Conservation (phyloP, 495 filamentous ascomycete genomes). For the Penicillium bialowiezense region DNA sequence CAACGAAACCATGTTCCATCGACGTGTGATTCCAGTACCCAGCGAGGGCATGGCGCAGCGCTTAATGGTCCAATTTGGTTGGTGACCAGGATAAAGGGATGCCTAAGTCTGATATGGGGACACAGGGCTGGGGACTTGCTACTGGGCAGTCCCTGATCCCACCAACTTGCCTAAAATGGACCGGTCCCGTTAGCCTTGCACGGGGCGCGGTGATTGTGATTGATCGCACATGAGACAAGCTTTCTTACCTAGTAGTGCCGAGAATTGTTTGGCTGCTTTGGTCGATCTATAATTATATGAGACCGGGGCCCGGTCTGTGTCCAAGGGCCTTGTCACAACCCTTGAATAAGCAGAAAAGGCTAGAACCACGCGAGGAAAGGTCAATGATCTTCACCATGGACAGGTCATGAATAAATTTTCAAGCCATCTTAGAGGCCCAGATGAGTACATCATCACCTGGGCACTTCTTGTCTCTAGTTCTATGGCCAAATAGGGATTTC, state of each 20-base stretch:
- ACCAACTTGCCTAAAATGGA: neutral
- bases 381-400: too few relatives aligned
- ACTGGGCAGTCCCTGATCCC: neutral
- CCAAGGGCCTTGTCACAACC: too few relatives aligned
- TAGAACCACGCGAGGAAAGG: too few relatives aligned
- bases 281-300: neutral
- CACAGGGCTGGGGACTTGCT: neutral
- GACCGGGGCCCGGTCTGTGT: too few relatives aligned
- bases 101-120: neutral
- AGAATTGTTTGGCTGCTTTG: neutral
- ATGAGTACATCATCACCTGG: too few relatives aligned
- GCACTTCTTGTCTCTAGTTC: too few relatives aligned
- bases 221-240: neutral
- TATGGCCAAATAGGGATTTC: too few relatives aligned
- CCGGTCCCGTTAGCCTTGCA: neutral
- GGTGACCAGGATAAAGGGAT: neutral
- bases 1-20: neutral
- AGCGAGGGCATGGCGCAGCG: slow-evolving; percentile 1
- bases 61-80: neutral
- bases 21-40: neutral
- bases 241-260: neutral
- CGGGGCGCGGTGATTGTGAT: neutral
- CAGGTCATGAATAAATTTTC: too few relatives aligned
- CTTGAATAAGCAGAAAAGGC: too few relatives aligned
- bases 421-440: too few relatives aligned